phyloP scores from a whole-genome alignment of 306 rosid genomes.

The Pueraria montana region DNA sequence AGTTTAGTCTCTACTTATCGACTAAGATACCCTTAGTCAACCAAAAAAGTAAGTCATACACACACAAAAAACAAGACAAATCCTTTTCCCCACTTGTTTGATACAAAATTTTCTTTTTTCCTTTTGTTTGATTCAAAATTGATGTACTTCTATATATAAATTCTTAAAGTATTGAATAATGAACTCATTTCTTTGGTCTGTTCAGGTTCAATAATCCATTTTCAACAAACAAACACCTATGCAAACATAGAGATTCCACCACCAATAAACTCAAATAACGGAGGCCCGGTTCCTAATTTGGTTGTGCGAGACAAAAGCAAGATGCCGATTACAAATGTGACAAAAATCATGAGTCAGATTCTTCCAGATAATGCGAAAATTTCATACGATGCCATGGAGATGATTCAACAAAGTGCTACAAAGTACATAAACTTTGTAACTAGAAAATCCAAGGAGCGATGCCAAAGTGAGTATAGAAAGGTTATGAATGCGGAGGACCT shows the following conservation, averaged over 20 bases:
- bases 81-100: no score
- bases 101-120: no score
- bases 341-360: not conserved
- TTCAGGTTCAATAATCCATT: not conserved
- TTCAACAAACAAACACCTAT: not conserved
- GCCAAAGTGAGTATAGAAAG: not conserved
- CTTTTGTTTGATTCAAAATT: no score
- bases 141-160: no score
- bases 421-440: conserved; percentile 15
- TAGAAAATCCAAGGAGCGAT: conserved; percentile 1
- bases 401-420: conserved; percentile 9
- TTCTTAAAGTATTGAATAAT: not conserved
- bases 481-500: conserved; percentile 18
- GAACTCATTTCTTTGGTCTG: no score
- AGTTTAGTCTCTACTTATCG: no score
- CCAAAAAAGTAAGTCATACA: no score
- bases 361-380: conserved; percentile 7
- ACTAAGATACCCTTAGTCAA: no score
- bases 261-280: not conserved
- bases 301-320: not conserved
- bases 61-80: no score
- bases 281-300: not conserved
- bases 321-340: conserved; percentile 16
- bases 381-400: not conserved
- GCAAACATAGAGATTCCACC: not conserved